Percentiles rank a stretch among this genome's conserved stretches.
Conservation (phyloP, 352 stramenopile genomes). For the Lagenidium giganteum region DNA sequence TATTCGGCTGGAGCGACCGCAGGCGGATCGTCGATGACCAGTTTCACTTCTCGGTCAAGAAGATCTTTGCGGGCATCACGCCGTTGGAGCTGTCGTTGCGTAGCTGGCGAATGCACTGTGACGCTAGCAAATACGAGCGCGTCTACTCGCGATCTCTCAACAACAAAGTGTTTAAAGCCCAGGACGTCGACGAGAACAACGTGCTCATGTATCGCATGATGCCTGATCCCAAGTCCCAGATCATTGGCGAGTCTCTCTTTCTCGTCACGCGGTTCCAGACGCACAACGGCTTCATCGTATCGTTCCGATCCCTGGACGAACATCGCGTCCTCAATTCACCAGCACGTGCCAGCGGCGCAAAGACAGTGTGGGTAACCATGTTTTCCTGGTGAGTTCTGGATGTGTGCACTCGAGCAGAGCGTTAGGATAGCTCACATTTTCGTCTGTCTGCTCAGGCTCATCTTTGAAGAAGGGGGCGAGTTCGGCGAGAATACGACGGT, state of each 20-base stretch:
- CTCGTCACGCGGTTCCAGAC: conserved; percentile 14
- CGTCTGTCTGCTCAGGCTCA: too few species aligned
- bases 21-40: too few species aligned
- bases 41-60: conserved; percentile 32
- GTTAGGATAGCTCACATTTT: too few species aligned
- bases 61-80: conserved; percentile 16
- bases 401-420: too few species aligned
- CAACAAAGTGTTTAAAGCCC: conserved; percentile 4
- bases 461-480: conserved; percentile 9
- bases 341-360: too few species aligned
- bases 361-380: too few species aligned
- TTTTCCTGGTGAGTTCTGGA: too few species aligned
- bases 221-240: conserved; percentile 3
- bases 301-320: conserved; percentile 15
- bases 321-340: too few species aligned
- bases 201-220: conserved; percentile 14
- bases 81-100: conserved; percentile 14
- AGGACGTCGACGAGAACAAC: conserved; percentile 20
- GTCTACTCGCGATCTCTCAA: conserved; percentile 15
- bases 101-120: conserved; percentile 18
- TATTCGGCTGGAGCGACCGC: too few species aligned
- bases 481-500: conserved; percentile 6
- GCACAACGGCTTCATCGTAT: conserved; percentile 4
- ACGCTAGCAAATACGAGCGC: conserved; percentile 1
- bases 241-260: conserved; percentile 15